Base-by-base conservation (phyloP, 2,329 filamentous ascomycete genomes). In the Talaromyces pinophilus region DNA sequence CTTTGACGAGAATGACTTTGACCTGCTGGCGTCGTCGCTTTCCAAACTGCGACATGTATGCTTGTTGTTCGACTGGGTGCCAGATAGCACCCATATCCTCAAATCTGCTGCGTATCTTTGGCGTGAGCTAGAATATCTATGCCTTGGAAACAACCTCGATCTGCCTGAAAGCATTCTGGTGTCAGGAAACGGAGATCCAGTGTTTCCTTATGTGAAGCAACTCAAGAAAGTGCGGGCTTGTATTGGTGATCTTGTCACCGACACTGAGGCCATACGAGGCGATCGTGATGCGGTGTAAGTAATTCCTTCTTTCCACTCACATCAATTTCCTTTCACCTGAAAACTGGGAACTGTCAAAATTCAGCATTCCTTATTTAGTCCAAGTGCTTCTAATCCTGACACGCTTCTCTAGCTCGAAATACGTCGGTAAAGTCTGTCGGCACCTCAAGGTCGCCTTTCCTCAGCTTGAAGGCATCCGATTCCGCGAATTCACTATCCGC, bases 1-100 rank as follows among this genome's bases (percentile, higher is more conserved):
- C 5, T 65, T 65, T 38, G 35, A 65, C 17, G 57, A 65, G 35
- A 44, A 62, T 17, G 38, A 61, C 15, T 62, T 65, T 48, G 57
- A 61, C 33, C 35, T 46, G 15, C 48, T 65, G 7, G 46, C 57
- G 13, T 61, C 63, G 2, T 61, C 59, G n/a, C 50, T 65, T 28
- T 25, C 35, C 10, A 65, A 57, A 11, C 22, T 65, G 8, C 57
- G 48, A 2, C 46, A 65, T 33, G 30, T 57, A 15, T 62, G 57
- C 40, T 54, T 65, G 28, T 17, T 65, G 15, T 62, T 65, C 25
- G 57, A 62, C 35, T 65, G 63, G 63, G 10, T 19, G 15, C 57
- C 46, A 17, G n/a, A 54, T 38, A 57, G 63, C 28, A 30, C 8
- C 5, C 59, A 52, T 40, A 22, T 65, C n/a, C 38, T 65, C 22